Evolutionary conservation across 768 basidiomycete species (phyloP).

Genomic region (Mycena vitilis): DNA sequence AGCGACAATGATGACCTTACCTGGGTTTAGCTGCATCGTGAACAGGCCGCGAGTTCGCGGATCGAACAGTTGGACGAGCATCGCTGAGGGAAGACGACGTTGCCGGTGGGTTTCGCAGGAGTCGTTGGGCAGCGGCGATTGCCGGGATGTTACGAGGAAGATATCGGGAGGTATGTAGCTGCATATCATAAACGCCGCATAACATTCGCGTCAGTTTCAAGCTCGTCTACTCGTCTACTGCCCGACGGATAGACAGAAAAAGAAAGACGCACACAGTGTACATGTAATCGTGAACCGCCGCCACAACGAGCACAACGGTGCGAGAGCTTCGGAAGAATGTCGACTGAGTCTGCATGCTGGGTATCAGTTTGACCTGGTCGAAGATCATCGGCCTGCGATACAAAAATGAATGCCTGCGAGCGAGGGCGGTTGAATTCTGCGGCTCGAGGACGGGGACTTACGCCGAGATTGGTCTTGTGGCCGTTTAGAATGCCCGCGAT

Average conservation of each 20-base stretch:
- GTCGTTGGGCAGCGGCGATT: too few relatives aligned
- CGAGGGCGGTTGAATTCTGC: background rate
- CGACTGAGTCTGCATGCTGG: conserved; percentile 41
- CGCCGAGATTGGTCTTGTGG: conserved; percentile 44
- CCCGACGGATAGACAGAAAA: too few relatives aligned
- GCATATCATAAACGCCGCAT: conserved; percentile 3
- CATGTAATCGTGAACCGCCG: conserved; percentile 53
- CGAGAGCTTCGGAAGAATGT: conserved; percentile 38
- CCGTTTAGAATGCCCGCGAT: too few relatives aligned
- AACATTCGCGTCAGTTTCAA: too few relatives aligned
- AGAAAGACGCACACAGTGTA: conserved; percentile 43
- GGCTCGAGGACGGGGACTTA: conserved; percentile 49
- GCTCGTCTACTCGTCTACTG: too few relatives aligned
- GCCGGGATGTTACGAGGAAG: too few relatives aligned
- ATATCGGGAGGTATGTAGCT: conserved; percentile 36
- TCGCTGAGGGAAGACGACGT: too few relatives aligned
- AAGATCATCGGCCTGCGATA: conserved; percentile 41
- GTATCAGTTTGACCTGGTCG: conserved; percentile 37
- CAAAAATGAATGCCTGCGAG: background rate
- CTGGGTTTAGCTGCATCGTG: too few relatives aligned
- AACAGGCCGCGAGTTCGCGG: too few relatives aligned
- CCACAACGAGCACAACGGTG: conserved; percentile 43
- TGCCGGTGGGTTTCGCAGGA: too few relatives aligned
- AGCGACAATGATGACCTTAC: too few relatives aligned
- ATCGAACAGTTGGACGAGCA: too few relatives aligned